These are phyloP conservation scores for Ophiostoma populinum DNA, from an alignment of 2,329 filamentous ascomycete genomes.

Conservation along the genomic window DNA sequence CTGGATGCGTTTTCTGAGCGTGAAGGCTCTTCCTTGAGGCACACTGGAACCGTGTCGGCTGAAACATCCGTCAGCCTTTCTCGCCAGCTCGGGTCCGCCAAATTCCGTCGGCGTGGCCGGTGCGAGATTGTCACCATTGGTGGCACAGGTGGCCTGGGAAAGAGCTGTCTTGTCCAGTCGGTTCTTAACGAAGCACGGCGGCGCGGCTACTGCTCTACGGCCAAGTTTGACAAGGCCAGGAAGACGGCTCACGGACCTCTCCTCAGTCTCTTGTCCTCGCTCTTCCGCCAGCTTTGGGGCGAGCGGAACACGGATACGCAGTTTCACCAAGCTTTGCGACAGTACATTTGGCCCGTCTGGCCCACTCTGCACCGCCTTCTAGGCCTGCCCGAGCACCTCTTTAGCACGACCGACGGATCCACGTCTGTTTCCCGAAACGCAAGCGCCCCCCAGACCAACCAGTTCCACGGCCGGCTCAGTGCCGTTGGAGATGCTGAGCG, in stretches of 20 bases:
- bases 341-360: conserved; percentile 47
- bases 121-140: conserved; percentile 46
- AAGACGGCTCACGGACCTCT: conserved; percentile 45
- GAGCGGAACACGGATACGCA: conserved; percentile 47
- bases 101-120: conserved; percentile 42
- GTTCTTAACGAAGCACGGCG: conserved; percentile 42
- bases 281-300: conserved; percentile 51
- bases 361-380: conserved; percentile 43
- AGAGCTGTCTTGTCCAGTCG: conserved; percentile 46
- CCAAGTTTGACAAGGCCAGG: conserved; percentile 47
- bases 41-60: conserved; percentile 19
- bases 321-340: conserved; percentile 43
- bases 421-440: conserved; percentile 18
- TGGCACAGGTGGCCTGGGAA: conserved; percentile 45
- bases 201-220: conserved; percentile 46
- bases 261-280: conserved; percentile 44
- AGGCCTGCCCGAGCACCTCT: conserved; percentile 51
- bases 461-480: conserved; percentile 18
- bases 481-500: too few species aligned
- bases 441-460: conserved; percentile 18
- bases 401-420: conserved; percentile 16
- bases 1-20: conserved; percentile 29
- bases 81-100: conserved; percentile 35
- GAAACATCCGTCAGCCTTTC: conserved; percentile 34
- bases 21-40: conserved; percentile 21